Base-by-base conservation (phyloP, 352 stramenopile genomes). In the Pythium guiyangense region DNA sequence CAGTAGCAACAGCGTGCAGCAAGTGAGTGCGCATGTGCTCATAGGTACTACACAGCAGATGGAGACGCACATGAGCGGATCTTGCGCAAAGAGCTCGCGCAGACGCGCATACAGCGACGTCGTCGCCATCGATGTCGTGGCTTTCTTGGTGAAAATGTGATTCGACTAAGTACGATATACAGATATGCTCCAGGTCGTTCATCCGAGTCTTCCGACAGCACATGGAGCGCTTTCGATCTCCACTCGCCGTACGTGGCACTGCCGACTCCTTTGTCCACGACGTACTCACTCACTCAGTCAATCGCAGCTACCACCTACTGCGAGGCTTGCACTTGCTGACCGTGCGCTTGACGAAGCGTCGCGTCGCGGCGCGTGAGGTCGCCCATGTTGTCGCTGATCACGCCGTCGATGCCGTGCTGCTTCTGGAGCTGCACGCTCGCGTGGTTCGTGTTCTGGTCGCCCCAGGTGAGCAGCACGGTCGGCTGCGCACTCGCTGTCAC, bases 331-430 rank as follows among this genome's bases (percentile, higher is more conserved):
- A 12, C 31, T 37, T 37, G 31, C 12, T 0, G 4, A 2, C 31
- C 4, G 9, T 37, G 31, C 4, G 4, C 12, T n/a, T n/a, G n/a
- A 9, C 31, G 31, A 37, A 79, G 49, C 55, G 70, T 84, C 42
- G 69, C 66, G 67, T 79, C 74, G 34, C 73, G 60, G 34, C 71
- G 77, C n/a, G 72, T 75, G 63, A 93, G 72, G 60, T 93, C 84
- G 54, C 78, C 74, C 52, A 90, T 79, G 59, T 93, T 93, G 63
- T 93, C 84, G 58, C 80, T 91, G 60, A 93, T 93, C 20, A 93
- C 69, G 14, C 74, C 84, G 54, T 91, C 81, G n/a, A 93, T 56
- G 4, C 56, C 81, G 43, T 81, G 61, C 50, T 71, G 77, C 51
- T 91, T 89, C 50, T 93, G 84, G 6, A 76, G 58, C 59, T 91